Percentiles rank a stretch among this genome's conserved stretches.
phyloP scores from a whole-genome alignment of 805 yeast species.

The Candida ulmi region DNA sequence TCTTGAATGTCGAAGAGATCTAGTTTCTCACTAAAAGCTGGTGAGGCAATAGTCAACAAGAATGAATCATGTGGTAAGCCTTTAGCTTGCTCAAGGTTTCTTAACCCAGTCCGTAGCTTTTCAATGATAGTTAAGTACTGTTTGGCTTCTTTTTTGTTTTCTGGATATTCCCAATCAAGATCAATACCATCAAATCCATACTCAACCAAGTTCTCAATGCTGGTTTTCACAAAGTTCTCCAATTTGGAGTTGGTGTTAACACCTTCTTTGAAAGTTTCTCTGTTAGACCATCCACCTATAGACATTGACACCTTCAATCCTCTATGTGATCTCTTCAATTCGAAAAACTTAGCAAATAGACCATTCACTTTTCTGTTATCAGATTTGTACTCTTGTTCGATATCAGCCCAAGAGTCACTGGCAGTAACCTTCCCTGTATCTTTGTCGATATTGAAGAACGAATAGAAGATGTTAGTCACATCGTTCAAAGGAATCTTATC shows the following conservation, averaged over 20 bases:
- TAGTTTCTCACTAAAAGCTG: constrained; percentile 51
- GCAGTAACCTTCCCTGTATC: constrained; percentile 47
- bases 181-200: constrained; percentile 87
- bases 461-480: constrained; percentile 69
- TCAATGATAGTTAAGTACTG: constrained; percentile 39
- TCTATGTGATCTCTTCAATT: constrained; percentile 36
- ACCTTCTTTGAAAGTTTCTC: constrained; percentile 42
- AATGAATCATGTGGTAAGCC: constrained; percentile 25
- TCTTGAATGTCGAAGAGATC: constrained; percentile 36
- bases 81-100: constrained; percentile 28
- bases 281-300: constrained; percentile 75
- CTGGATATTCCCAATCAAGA: constrained; percentile 92
- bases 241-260: constrained; percentile 32
- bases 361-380: constrained; percentile 34
- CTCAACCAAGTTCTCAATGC: constrained; percentile 39
- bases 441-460: constrained; percentile 61
- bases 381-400: constrained; percentile 28
- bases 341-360: constrained; percentile 39
- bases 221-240: constrained; percentile 42
- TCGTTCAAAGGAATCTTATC: constrained; percentile 50
- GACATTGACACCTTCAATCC: constrained; percentile 60
- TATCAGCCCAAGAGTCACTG: constrained; percentile 66
- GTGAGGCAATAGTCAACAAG: constrained; percentile 68
- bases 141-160: constrained; percentile 36
- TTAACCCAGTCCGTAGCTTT: constrained; percentile 34